Base-by-base conservation (phyloP, 179 eudicot genomes). In the Carnegiea gigantea region DNA sequence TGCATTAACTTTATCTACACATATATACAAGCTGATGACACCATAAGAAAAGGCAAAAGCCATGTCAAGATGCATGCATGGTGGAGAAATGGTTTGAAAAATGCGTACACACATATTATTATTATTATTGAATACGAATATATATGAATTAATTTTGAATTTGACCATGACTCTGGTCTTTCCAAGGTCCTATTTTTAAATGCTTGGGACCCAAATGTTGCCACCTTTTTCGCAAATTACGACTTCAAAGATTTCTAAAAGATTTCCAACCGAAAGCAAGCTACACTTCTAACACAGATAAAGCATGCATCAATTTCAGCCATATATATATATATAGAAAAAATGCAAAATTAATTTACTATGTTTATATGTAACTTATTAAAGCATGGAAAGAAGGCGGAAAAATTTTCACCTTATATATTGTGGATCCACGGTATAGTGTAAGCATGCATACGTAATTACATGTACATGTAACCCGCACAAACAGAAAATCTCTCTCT, bases 231-330 rank as follows among this genome's bases (percentile, higher is more conserved):
- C 46, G 40, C 43, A 70, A 70, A 70, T 30, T 40, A 40, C 9
- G 1, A 36, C 73, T 70, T 70, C n/a, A 70, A 70, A 70, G 44
- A 70, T 70, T 70, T 70, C 73, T 70, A 70, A 70, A 70, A 70
- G 73, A 70, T 70, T 36, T 33, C 5, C 73, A 70, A 70, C 68
- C 68, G 68, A 62, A 62, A 62, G 68, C 68, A 57, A 57, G 5
- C n/a, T 21, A 62, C 23, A 23, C 68, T 62, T n/a, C 26, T n/a
- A 7, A 23, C 10, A 62, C 8, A 7, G 20, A 57, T 20, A 57
- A 51, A 51, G 21, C n/a, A 57, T 57, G 30, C 62, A 57, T 57
- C n/a, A 57, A 57, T 57, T 38, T 1, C 4, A 38, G 2, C 2
- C 4, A 38, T 38, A 38, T 38, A 38, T 38, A 38, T 38, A 38